Evolutionary conservation across 192 early-diverging fungal genomes (phyloP).

Genomic region (Coemansia umbellata): DNA sequence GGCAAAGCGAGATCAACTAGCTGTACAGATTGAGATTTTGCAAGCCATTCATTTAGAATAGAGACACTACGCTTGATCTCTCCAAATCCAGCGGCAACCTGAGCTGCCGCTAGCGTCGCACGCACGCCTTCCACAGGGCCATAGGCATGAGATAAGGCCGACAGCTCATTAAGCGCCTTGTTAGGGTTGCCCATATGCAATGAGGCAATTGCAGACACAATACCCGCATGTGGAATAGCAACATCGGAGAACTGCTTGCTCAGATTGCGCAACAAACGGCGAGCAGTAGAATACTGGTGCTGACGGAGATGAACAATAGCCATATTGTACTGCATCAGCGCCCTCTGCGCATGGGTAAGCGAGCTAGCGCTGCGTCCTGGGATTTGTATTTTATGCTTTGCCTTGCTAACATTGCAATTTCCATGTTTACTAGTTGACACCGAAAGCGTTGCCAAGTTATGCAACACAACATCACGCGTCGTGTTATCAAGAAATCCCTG

Average conservation of each 20-base stretch:
- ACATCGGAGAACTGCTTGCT: constrained; percentile 8
- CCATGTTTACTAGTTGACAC: background rate
- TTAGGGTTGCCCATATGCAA: constrained; percentile 5
- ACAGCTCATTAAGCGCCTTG: constrained; percentile 31
- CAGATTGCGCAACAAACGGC: constrained; percentile 19
- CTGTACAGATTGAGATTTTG: constrained; percentile 15
- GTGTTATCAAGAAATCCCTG: constrained; percentile 7
- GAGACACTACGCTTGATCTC: constrained; percentile 8
- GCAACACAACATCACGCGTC: constrained; percentile 21
- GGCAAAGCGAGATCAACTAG: constrained; percentile 5
- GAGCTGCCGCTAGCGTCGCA: constrained; percentile 26
- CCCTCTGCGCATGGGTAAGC: constrained; percentile 27
- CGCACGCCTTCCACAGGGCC: constrained; percentile 6
- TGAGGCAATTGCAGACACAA: constrained; percentile 26
- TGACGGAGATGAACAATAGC: constrained; percentile 23
- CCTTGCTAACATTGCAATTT: background rate
- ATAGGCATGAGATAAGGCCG: constrained; percentile 10
- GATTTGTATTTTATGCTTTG: constrained; percentile 31
- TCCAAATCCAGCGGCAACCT: constrained; percentile 30
- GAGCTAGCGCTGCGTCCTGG: constrained; percentile 8
- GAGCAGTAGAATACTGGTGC: constrained; percentile 21
- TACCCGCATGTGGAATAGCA: constrained; percentile 8
- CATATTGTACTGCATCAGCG: constrained; percentile 45
- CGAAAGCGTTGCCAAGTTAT: constrained; percentile 18
- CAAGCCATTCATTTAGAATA: constrained; percentile 23